These are phyloP conservation scores for Terfezia claveryi DNA, from an alignment of 495 filamentous ascomycete genomes.

Conservation along the genomic window DNA sequence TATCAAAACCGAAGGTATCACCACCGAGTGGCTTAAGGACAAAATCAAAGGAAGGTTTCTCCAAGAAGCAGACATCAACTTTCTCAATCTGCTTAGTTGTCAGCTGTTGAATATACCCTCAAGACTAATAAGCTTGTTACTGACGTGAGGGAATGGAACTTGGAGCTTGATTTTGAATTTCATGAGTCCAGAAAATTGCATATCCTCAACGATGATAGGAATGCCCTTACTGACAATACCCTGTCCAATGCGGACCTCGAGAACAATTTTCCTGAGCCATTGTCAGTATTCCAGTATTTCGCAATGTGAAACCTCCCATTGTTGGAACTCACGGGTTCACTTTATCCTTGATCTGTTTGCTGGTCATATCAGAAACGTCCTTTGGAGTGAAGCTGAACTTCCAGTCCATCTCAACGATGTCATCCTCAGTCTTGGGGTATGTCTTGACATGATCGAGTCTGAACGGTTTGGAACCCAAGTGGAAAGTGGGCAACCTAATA, in stretches of 20 bases:
- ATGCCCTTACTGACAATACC: slow-evolving; percentile 88
- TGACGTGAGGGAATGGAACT: slow-evolving; percentile 78
- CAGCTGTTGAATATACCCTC: background rate
- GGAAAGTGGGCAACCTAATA: slow-evolving; percentile 72
- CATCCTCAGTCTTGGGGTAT: slow-evolving; percentile 86
- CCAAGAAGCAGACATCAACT: slow-evolving; percentile 21
- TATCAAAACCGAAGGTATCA: slow-evolving; percentile 87
- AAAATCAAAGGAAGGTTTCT: slow-evolving; percentile 62
- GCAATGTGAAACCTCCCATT: too few species aligned
- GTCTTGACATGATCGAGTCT: slow-evolving; percentile 94
- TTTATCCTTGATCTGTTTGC: slow-evolving; percentile 75
- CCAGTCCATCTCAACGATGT: slow-evolving; percentile 97
- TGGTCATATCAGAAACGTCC: slow-evolving; percentile 75
- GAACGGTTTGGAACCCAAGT: slow-evolving; percentile 82
- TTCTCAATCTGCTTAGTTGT: slow-evolving; percentile 13
- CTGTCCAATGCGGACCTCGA: slow-evolving; percentile 84
- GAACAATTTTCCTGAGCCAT: slow-evolving; percentile 44
- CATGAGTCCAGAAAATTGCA: slow-evolving; percentile 87
- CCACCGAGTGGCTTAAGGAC: slow-evolving; percentile 94
- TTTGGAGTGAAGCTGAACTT: slow-evolving; percentile 98
- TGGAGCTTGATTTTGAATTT: slow-evolving; percentile 93
- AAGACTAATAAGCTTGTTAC: background rate
- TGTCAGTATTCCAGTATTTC: background rate
- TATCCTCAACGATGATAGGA: slow-evolving; percentile 93
- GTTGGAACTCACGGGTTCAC: slow-evolving; percentile 42